Conservation (phyloP, 2,329 filamentous ascomycete species). For the Beauveria pseudobassiana region DNA sequence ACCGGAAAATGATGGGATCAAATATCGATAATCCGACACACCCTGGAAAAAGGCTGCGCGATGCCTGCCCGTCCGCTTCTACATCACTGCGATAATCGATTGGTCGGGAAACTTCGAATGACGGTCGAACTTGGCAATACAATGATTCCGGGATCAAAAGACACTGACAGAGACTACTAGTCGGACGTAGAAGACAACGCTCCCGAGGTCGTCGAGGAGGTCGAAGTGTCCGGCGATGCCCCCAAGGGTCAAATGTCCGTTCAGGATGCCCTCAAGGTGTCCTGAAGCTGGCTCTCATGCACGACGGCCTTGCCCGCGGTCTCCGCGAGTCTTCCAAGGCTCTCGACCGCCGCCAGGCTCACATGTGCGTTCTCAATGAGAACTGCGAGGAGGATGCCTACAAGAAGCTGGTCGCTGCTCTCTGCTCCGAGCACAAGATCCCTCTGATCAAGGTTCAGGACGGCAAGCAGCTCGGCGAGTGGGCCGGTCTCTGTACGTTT, state of each 20-base stretch:
- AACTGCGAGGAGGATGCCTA: slow-evolving; percentile 99
- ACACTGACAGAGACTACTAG: slow-evolving; percentile 37
- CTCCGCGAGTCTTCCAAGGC: slow-evolving; percentile 98
- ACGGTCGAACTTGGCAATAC: not conserved
- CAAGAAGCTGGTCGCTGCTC: slow-evolving; percentile 99
- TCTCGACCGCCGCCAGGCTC: slow-evolving; percentile 94
- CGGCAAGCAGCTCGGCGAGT: slow-evolving; percentile 99
- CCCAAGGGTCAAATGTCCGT: slow-evolving; percentile 95
- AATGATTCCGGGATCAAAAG: not conserved
- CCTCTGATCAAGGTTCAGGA: slow-evolving; percentile 99
- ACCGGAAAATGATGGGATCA: not conserved
- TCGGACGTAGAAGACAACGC: slow-evolving; percentile 99
- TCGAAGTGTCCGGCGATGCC: slow-evolving; percentile 91
- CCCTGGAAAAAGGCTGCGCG: not conserved
- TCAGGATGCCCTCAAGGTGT: slow-evolving; percentile 97
- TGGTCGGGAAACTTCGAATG: not conserved
- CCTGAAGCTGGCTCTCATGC: slow-evolving; percentile 96
- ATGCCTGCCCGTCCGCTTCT: not conserved
- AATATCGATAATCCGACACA: not conserved
- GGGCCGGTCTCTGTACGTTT: slow-evolving; percentile 96
- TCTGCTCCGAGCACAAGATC: slow-evolving; percentile 99
- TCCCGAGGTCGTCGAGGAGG: slow-evolving; percentile 77
- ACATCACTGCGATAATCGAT: not conserved
- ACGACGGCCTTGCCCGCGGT: slow-evolving; percentile 97
- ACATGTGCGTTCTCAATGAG: slow-evolving; percentile 99